Evolutionary conservation across 225 moss, liverwort and hornwort genomes (phyloP).

Genomic region (Takakia lepidozioides): DNA sequence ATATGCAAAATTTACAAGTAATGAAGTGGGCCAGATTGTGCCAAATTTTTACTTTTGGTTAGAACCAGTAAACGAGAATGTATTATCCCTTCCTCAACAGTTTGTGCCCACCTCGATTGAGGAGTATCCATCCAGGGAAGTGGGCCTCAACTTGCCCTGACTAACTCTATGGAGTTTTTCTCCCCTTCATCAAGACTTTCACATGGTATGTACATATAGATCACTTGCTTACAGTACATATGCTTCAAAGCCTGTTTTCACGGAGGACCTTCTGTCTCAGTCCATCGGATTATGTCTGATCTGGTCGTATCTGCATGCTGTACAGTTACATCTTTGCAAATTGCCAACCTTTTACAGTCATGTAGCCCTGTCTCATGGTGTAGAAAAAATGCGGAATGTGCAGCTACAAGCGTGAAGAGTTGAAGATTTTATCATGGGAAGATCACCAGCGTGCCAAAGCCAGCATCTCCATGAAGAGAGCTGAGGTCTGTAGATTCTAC

Average conservation of each 20-base stretch:
- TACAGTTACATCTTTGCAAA: no score
- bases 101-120: no score
- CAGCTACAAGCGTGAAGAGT: conserved; percentile 25
- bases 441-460: conserved; percentile 22
- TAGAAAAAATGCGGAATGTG: not conserved
- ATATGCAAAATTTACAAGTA: not conserved
- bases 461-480: conserved; percentile 7
- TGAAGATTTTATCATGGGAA: conserved; percentile 29
- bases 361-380: not conserved
- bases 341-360: not conserved
- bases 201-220: no score
- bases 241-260: not conserved
- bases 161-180: no score
- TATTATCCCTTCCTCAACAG: no score
- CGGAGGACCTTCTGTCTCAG: not conserved
- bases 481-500: conserved; percentile 16
- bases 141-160: no score
- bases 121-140: no score
- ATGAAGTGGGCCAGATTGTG: not conserved
- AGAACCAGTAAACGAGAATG: no score
- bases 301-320: no score
- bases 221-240: not conserved
- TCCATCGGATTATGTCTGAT: no score
- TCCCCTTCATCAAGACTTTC: no score
- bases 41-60: not conserved